A percentile compares a stretch with the other conserved stretches of the same genome.
Conservation (phyloP, 1,284 basidiomycete genomes). For the Puccinia sorghi region DNA sequence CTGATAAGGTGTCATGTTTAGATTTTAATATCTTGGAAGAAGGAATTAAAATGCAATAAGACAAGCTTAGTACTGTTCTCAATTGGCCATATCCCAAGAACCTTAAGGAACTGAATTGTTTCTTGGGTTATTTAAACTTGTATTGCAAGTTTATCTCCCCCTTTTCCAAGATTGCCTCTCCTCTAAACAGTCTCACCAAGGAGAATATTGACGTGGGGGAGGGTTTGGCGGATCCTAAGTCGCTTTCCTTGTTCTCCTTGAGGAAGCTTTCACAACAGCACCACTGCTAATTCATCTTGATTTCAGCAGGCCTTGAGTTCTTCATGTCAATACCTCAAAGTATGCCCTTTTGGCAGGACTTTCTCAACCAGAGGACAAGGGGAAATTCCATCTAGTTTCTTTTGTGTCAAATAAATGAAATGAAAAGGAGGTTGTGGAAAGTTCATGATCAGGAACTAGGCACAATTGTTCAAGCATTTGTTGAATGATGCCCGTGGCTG, state of each 20-base stretch:
- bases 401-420: neutral
- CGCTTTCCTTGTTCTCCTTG: neutral
- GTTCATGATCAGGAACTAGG: constrained; percentile 12
- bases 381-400: constrained; percentile 41
- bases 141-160: neutral
- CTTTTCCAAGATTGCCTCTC: neutral
- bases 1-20: too few species aligned
- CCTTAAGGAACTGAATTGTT: neutral
- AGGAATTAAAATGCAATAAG: too few species aligned
- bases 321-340: constrained; percentile 55
- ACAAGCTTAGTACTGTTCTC: too few species aligned
- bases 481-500: neutral
- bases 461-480: constrained; percentile 1
- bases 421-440: neutral
- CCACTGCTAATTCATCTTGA: neutral
- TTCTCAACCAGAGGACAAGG: constrained; percentile 35
- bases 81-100: neutral
- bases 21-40: too few species aligned
- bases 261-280: neutral
- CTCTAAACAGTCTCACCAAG: neutral
- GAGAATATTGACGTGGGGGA: neutral
- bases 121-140: constrained; percentile 29
- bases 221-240: neutral
- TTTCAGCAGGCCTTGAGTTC: neutral
- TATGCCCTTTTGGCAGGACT: constrained; percentile 50